phyloP scores from a whole-genome alignment of 2,329 filamentous ascomycete genomes.

The Cladosporium austrohemisphaericum region DNA sequence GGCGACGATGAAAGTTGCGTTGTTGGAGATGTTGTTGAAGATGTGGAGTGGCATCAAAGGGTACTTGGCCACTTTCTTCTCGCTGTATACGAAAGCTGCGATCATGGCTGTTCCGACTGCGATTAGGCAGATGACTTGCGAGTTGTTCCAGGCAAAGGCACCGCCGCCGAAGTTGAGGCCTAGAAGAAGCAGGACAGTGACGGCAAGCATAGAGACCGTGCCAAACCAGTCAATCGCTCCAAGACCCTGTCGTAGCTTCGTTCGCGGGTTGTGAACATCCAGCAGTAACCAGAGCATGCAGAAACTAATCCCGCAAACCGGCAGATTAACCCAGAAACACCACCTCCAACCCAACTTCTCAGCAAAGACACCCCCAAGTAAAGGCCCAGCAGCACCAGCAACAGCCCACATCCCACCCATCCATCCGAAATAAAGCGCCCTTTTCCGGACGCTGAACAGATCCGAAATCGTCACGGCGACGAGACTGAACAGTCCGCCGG shows the following conservation, averaged over 20 bases:
- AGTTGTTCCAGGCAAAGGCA: constrained; percentile 51
- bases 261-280: constrained; percentile 54
- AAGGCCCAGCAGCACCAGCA: constrained; percentile 50
- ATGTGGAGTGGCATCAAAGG: constrained; percentile 73
- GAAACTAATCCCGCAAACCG: constrained; percentile 48
- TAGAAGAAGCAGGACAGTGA: constrained; percentile 51
- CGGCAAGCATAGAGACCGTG: constrained; percentile 48
- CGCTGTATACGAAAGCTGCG: constrained; percentile 65
- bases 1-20: constrained; percentile 61
- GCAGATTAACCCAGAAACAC: constrained; percentile 55
- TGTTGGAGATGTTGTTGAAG: constrained; percentile 63
- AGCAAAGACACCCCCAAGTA: constrained; percentile 52
- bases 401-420: constrained; percentile 54
- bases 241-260: constrained; percentile 46
- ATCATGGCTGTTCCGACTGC: constrained; percentile 52
- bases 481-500: constrained; percentile 51
- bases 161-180: constrained; percentile 54
- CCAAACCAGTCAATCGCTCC: constrained; percentile 54
- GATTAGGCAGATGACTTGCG: constrained; percentile 54
- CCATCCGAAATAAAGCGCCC: constrained; percentile 47
- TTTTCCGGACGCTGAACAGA: constrained; percentile 46
- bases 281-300: constrained; percentile 50
- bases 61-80: constrained; percentile 63
- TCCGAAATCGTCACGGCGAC: constrained; percentile 55
- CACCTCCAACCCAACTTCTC: constrained; percentile 49